Conservation (phyloP, 371 early-diverging fungal species). For the Coemansia sp. region DNA sequence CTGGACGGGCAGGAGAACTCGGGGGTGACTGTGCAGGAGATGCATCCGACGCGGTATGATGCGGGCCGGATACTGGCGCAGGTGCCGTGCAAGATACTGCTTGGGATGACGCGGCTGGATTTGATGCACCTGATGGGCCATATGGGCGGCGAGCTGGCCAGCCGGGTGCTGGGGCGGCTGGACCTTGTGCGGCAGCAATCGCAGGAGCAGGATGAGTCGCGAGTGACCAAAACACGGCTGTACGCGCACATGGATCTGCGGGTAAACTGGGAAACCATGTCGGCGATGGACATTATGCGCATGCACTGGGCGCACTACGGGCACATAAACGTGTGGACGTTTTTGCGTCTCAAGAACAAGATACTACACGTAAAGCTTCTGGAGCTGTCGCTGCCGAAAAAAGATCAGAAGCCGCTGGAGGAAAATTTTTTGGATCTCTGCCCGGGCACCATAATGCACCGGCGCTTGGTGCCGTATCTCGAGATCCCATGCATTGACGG, state of each 20-base stretch:
- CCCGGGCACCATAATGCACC: slow-evolving; percentile 59
- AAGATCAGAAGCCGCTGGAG: slow-evolving; percentile 41
- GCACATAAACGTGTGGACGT: slow-evolving; percentile 19
- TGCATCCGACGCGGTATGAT: slow-evolving; percentile 76
- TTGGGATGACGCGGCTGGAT: slow-evolving; percentile 11
- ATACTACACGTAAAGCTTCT: slow-evolving; percentile 8
- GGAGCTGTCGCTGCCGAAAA: slow-evolving; percentile 39
- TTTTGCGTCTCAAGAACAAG: slow-evolving; percentile 17
- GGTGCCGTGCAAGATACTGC: slow-evolving; percentile 6
- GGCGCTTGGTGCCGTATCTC: slow-evolving; percentile 43
- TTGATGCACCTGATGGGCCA: slow-evolving; percentile 52
- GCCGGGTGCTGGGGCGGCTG: slow-evolving; percentile 64
- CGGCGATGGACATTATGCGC: slow-evolving; percentile 63
- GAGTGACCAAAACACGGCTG: slow-evolving; percentile 75
- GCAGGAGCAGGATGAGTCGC: slow-evolving; percentile 66
- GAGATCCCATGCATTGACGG: slow-evolving; percentile 50
- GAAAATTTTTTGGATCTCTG: slow-evolving; percentile 11
- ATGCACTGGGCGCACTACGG: slow-evolving; percentile 66
- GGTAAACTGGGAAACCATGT: slow-evolving; percentile 64
- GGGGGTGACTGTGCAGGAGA: slow-evolving; percentile 86
- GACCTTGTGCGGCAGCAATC: slow-evolving; percentile 46
- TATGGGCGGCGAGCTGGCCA: slow-evolving; percentile 65
- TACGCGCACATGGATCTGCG: slow-evolving; percentile 61
- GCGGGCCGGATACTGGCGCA: slow-evolving; percentile 84
- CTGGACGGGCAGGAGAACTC: slow-evolving; percentile 71